These are phyloP conservation scores for Nannochloropsis granulata DNA, from an alignment of 108 stramenopile genomes.

Conservation along the genomic window DNA sequence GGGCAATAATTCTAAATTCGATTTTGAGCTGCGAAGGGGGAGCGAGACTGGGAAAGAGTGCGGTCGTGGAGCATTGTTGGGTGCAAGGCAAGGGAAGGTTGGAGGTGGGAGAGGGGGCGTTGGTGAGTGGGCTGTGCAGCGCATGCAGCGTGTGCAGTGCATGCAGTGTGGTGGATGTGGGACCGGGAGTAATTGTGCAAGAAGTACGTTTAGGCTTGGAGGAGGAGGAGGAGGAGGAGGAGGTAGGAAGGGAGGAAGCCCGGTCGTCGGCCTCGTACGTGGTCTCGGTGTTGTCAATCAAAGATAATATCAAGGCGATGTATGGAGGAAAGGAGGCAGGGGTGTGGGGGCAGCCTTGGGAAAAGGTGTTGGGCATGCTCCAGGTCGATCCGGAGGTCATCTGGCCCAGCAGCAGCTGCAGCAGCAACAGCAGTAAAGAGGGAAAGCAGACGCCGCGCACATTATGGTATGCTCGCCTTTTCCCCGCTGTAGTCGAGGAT, in stretches of 20 bases:
- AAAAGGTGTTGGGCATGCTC: background rate
- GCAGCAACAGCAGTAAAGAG: background rate
- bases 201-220: background rate
- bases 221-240: background rate
- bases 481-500: background rate
- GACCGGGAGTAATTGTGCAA: background rate
- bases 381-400: background rate
- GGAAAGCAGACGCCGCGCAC: background rate
- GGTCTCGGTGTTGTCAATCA: constrained; percentile 2
- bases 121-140: background rate
- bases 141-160: background rate
- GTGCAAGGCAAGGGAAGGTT: background rate
- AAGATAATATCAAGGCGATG: constrained; percentile 11
- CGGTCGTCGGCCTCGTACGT: background rate
- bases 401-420: background rate
- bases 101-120: background rate
- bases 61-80: background rate
- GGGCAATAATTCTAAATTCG: background rate
- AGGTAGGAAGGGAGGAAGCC: background rate
- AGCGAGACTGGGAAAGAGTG: background rate
- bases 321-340: constrained; percentile 2
- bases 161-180: background rate
- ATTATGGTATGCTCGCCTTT: constrained; percentile 8
- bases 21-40: background rate
- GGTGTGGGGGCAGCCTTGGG: constrained; percentile 5